Base-by-base conservation (phyloP, 352 stramenopile species). In the Phytophthora melonis region DNA sequence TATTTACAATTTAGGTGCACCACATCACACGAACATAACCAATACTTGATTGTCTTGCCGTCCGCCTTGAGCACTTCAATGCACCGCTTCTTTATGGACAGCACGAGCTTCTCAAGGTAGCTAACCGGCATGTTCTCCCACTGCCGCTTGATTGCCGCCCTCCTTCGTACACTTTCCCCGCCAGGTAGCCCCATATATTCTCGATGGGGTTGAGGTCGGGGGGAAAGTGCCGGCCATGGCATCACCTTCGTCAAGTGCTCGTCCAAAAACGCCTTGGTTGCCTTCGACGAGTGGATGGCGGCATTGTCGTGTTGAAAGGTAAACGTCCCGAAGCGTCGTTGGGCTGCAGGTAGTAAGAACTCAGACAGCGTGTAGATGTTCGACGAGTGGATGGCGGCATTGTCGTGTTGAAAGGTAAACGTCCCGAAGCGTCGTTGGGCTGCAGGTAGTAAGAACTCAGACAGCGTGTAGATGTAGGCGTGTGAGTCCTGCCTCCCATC, bases 351-450 rank as follows among this genome's bases (percentile, higher is more conserved):
- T n/a, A n/a, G n/a, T n/a, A n/a, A n/a, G n/a, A n/a, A n/a, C n/a
- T n/a, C n/a, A n/a, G n/a, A n/a, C n/a, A n/a, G n/a, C n/a, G n/a
- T n/a, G n/a, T n/a, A n/a, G n/a, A n/a, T n/a, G n/a, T n/a, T n/a
- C n/a, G n/a, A n/a, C n/a, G n/a, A n/a, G n/a, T n/a, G n/a, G n/a
- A n/a, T n/a, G n/a, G n/a, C n/a, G n/a, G 73, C 73, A 14, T 63
- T 66, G 34, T 76, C 73, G 55, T 80, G 73, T 19, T 70, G 39
- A 21, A 70, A 55, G 73, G 21, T 45, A 30, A 32, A 73, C 3
- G 16, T 34, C 3, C 54, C 66, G 23, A 52, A 64, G 3, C 13
- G 3, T 30, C 27, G 18, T 30, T 53, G 23, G 10, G 57, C 62
- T 43, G 70, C 61, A 8, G 68, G 68, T 16, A 75, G 18, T 3